Conservation (phyloP, 352 stramenopile genomes). For the Globisporangium mamillatum region DNA sequence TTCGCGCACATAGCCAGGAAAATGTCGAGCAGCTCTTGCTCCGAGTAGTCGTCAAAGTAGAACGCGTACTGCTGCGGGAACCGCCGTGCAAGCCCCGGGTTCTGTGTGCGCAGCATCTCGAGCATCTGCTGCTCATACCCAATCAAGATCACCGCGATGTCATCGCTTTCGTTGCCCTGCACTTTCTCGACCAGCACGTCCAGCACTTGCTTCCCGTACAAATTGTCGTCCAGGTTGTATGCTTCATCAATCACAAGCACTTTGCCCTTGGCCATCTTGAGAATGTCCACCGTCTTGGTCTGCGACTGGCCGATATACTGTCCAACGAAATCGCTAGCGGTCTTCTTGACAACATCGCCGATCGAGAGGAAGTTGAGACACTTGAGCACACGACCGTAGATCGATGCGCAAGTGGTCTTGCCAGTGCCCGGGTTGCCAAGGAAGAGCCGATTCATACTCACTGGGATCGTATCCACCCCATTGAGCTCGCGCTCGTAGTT, state of each 20-base stretch:
- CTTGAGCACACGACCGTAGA: conserved; percentile 88
- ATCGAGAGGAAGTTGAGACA: conserved; percentile 89
- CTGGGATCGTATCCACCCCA: conserved; percentile 47
- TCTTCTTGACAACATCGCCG: conserved; percentile 87
- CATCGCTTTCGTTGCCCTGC: conserved; percentile 84
- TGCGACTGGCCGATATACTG: conserved; percentile 81
- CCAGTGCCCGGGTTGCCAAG: conserved; percentile 90
- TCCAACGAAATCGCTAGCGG: conserved; percentile 85
- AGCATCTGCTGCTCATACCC: conserved; percentile 91
- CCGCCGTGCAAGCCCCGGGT: conserved; percentile 82
- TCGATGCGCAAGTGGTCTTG: conserved; percentile 89
- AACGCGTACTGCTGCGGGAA: conserved; percentile 90
- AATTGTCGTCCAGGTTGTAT: conserved; percentile 84
- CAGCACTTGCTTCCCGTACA: conserved; percentile 70
- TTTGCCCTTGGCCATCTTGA: conserved; percentile 82
- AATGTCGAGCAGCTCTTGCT: conserved; percentile 80
- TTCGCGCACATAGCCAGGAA: conserved; percentile 50
- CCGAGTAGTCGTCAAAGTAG: conserved; percentile 91
- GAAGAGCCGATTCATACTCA: conserved; percentile 88
- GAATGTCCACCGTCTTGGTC: conserved; percentile 80
- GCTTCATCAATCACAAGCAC: conserved; percentile 94
- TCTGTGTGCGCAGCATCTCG: conserved; percentile 88
- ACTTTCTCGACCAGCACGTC: conserved; percentile 92
- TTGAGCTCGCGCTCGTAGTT: conserved; percentile 86
- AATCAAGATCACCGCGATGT: conserved; percentile 91